Percentiles rank a stretch among this genome's conserved stretches.
These are phyloP conservation scores for Trametes villosa DNA, from an alignment of 768 basidiomycete species.

Conservation along the genomic window DNA sequence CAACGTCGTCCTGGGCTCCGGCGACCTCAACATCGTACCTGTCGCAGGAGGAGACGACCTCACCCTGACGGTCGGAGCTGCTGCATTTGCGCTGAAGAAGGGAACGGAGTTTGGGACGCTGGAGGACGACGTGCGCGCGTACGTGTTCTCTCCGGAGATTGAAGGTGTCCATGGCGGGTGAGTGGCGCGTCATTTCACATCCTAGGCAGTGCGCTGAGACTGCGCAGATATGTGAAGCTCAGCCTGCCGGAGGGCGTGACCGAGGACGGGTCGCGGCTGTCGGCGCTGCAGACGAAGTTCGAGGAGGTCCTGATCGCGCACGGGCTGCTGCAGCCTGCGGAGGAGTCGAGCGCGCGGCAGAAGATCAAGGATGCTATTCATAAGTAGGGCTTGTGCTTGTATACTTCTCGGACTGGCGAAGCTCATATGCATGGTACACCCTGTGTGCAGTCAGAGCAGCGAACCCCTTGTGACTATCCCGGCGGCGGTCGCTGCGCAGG, in stretches of 20 bases:
- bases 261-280: constrained; percentile 18
- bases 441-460: background rate
- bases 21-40: constrained; percentile 28
- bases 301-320: constrained; percentile 31
- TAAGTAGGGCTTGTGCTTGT: background rate
- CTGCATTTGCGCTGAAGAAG: constrained; percentile 25
- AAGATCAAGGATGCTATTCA: constrained; percentile 10
- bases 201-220: too few relatives aligned
- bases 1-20: constrained; percentile 25
- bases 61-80: constrained; percentile 24
- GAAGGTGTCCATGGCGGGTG: constrained; percentile 25
- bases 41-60: background rate
- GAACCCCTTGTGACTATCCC: constrained; percentile 23
- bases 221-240: constrained; percentile 27
- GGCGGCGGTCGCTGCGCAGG: constrained; percentile 22
- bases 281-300: constrained; percentile 28
- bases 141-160: constrained; percentile 30
- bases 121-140: constrained; percentile 23
- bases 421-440: background rate
- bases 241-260: constrained; percentile 24
- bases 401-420: background rate
- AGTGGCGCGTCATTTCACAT: background rate
- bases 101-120: constrained; percentile 28
- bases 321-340: constrained; percentile 28
- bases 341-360: constrained; percentile 26